Conservation (phyloP, 2,329 filamentous ascomycete species). For the Colletotrichum sp. region DNA sequence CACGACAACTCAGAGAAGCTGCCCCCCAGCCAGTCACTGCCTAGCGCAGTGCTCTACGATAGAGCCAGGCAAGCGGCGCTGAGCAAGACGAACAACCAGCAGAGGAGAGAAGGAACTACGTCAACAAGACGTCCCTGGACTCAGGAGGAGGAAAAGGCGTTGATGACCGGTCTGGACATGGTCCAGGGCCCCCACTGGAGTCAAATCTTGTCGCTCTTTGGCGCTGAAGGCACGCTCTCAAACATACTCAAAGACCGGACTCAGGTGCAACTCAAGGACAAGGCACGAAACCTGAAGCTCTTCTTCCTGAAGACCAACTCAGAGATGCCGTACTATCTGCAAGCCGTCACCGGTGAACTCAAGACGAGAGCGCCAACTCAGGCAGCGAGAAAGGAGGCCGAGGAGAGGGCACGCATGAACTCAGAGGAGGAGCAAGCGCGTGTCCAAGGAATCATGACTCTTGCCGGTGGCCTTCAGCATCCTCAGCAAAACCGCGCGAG, state of each 20-base stretch:
- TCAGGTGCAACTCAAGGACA: constrained; percentile 92
- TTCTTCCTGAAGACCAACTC: constrained; percentile 93
- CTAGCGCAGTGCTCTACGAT: constrained; percentile 62
- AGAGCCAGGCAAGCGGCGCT: constrained; percentile 63
- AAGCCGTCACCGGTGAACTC: constrained; percentile 87
- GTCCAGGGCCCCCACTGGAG: constrained; percentile 94
- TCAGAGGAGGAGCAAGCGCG: constrained; percentile 65
- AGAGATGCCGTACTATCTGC: constrained; percentile 86
- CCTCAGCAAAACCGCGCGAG: constrained; percentile 10
- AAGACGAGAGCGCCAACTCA: constrained; percentile 83
- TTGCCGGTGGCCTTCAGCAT: constrained; percentile 56
- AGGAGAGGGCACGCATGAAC: constrained; percentile 64
- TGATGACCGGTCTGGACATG: constrained; percentile 86
- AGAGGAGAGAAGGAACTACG: constrained; percentile 60
- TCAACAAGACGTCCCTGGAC: constrained; percentile 82
- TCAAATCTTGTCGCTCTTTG: constrained; percentile 86
- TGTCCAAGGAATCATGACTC: constrained; percentile 63
- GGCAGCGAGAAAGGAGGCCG: constrained; percentile 71
- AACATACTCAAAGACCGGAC: constrained; percentile 87
- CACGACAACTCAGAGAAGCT: constrained; percentile 41
- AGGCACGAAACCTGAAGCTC: constrained; percentile 86
- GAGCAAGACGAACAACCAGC: constrained; percentile 60
- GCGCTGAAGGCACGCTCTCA: constrained; percentile 77
- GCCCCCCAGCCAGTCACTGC: constrained; percentile 61
- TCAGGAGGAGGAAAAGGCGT: constrained; percentile 85